These are phyloP conservation scores for Keithomyces neogunnii DNA, from an alignment of 2,329 filamentous ascomycete genomes.

Conservation along the genomic window DNA sequence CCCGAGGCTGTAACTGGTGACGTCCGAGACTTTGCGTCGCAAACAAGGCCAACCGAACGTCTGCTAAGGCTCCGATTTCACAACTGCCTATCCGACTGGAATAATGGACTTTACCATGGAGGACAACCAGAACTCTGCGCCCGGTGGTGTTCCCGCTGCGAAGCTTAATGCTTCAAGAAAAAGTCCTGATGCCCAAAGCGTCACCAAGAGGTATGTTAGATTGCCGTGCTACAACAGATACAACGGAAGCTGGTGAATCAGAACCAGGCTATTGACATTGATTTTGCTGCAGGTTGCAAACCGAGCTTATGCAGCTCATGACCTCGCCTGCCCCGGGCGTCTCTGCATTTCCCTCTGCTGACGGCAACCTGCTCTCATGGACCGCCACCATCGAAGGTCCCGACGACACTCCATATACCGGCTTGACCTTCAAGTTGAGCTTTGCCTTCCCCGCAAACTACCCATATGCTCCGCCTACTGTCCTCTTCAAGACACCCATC, in stretches of 20 bases:
- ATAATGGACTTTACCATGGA: constrained; percentile 38
- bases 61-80: neutral
- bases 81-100: neutral
- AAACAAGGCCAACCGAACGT: too few species aligned
- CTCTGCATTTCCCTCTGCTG: constrained; percentile 85
- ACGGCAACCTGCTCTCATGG: constrained; percentile 88
- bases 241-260: too few species aligned
- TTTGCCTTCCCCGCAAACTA: constrained; percentile 90
- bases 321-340: constrained; percentile 87
- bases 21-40: too few species aligned
- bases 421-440: constrained; percentile 82
- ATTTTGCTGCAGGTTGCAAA: constrained; percentile 64
- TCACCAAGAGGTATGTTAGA: constrained; percentile 60
- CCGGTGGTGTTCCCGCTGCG: constrained; percentile 50
- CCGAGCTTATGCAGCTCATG: constrained; percentile 98
- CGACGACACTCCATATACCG: constrained; percentile 81
- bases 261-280: neutral
- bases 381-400: constrained; percentile 90
- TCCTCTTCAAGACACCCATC: constrained; percentile 96
- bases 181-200: constrained; percentile 60
- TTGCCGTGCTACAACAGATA: constrained; percentile 6
- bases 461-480: constrained; percentile 81
- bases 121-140: constrained; percentile 59
- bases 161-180: constrained; percentile 52
- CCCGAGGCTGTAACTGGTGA: neutral